Evolutionary conservation across 163 green algal species (phyloP).

Genomic region (Coccomyxa subellipsoidea): DNA sequence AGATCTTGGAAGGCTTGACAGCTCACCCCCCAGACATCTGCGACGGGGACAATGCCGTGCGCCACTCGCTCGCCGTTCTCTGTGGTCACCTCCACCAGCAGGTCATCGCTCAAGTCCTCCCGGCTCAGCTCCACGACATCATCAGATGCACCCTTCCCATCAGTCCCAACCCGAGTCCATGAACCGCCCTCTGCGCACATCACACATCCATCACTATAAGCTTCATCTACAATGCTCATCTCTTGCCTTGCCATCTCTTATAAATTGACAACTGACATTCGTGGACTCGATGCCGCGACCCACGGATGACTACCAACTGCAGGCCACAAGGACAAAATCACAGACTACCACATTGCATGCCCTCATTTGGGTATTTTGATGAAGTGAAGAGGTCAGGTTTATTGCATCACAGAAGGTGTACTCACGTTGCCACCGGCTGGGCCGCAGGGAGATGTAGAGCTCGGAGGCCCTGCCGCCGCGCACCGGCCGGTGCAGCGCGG

Average conservation of each 20-base stretch:
- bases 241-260: too few species aligned
- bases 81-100: slow-evolving; percentile 32
- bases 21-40: slow-evolving; percentile 40
- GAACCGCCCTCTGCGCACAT: slow-evolving; percentile 13
- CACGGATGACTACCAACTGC: too few species aligned
- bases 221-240: too few species aligned
- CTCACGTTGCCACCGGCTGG: slow-evolving; percentile 15
- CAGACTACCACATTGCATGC: too few species aligned
- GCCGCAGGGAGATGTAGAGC: slow-evolving; percentile 32
- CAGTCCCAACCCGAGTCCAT: slow-evolving; percentile 14
- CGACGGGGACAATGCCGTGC: slow-evolving; percentile 29
- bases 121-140: slow-evolving; percentile 35
- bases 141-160: slow-evolving; percentile 15
- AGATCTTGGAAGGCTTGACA: too few species aligned
- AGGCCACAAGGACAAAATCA: too few species aligned
- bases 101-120: slow-evolving; percentile 26
- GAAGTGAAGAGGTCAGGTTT: too few species aligned
- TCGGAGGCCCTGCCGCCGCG: background rate
- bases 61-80: slow-evolving; percentile 23
- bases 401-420: too few species aligned
- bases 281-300: too few species aligned
- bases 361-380: too few species aligned
- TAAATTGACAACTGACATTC: too few species aligned
- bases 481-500: background rate
- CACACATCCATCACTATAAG: too few species aligned